Percentiles rank a stretch among this genome's conserved stretches.
These are phyloP conservation scores for Crithidia thermophila DNA, from an alignment of 208 protist species.

Conservation along the genomic window DNA sequence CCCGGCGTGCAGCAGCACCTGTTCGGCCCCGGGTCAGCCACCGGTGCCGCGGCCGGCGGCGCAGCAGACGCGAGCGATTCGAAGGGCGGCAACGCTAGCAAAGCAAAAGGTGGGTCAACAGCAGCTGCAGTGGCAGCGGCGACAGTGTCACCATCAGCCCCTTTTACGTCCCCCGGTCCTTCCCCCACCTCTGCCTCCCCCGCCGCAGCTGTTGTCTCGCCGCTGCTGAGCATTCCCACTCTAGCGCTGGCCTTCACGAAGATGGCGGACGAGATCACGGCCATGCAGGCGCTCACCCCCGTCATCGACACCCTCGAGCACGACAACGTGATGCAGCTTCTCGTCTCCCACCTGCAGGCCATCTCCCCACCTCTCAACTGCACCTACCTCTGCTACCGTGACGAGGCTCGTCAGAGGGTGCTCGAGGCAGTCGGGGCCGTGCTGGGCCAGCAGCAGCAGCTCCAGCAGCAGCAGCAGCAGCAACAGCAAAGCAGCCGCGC, in stretches of 20 bases:
- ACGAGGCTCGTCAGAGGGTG: constrained; percentile 36
- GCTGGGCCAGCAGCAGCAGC: constrained; percentile 27
- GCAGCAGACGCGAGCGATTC: not conserved
- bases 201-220: not conserved
- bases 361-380: constrained; percentile 58
- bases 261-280: constrained; percentile 49
- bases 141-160: not conserved
- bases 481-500: not conserved
- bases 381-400: constrained; percentile 81
- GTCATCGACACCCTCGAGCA: constrained; percentile 54
- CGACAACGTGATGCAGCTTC: constrained; percentile 57
- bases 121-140: not conserved
- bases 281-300: constrained; percentile 49
- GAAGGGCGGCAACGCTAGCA: not conserved
- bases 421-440: constrained; percentile 26
- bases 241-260: constrained; percentile 53
- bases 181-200: too few relatives aligned
- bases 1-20: constrained; percentile 15
- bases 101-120: too few relatives aligned
- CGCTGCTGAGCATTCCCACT: constrained; percentile 44
- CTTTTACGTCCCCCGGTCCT: not conserved
- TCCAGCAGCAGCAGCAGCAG: constrained; percentile 29
- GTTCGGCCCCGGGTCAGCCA: not conserved
- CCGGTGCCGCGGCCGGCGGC: not conserved
- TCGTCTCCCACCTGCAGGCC: constrained; percentile 62